Conservation (phyloP, 345 rosid genomes). For the Rhodamnia argentea region DNA sequence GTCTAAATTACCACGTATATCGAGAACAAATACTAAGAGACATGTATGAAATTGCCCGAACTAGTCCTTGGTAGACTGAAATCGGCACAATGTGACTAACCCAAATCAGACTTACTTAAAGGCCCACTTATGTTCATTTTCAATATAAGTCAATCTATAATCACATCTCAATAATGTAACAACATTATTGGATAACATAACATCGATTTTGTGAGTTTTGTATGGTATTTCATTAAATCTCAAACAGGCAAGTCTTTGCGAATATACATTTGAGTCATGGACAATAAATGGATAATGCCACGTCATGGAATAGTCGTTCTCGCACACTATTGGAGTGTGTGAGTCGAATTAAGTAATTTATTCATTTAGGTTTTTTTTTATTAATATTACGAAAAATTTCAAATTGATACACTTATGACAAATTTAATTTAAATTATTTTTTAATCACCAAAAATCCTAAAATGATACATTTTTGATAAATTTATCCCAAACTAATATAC, state of each 20-base stretch:
- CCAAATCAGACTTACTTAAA: accelerated
- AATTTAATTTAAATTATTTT: no score
- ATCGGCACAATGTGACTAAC: no score
- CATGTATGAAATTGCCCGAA: not conserved
- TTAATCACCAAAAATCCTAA: no score
- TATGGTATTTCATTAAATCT: no score
- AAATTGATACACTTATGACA: no score
- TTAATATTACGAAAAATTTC: no score
- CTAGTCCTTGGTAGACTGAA: not conserved
- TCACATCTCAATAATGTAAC: not conserved
- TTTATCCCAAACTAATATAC: no score
- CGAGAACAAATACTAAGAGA: not conserved
- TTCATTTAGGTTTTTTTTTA: not conserved
- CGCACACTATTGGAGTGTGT: not conserved
- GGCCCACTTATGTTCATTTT: accelerated
- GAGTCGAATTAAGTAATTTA: not conserved
- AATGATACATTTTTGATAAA: no score
- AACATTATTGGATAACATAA: not conserved
- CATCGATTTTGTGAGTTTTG: no score
- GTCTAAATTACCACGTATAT: not conserved
- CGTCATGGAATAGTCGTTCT: not conserved
- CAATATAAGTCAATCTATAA: not conserved
- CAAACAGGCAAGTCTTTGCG: no score
- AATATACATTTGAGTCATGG: not conserved
- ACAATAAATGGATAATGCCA: not conserved